Evolutionary conservation across 2,329 filamentous ascomycete species (phyloP), one percentile per base, ranked within the genome.

Genomic region (Hymenoscyphus infarciens): DNA sequence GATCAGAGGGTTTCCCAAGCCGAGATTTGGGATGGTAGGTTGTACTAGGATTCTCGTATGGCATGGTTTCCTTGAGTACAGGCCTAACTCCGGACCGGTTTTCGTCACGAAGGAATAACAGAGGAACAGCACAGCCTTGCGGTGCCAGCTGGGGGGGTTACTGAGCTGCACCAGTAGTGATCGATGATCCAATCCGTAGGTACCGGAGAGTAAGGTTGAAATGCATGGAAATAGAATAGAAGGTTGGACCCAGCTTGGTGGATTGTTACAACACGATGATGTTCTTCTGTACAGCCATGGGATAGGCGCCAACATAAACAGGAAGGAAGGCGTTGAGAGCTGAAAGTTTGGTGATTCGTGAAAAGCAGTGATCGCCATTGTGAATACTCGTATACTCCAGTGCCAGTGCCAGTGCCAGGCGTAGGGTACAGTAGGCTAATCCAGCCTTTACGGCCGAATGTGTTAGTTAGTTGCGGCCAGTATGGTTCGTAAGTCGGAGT

Each of bases 101-200:
- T 16, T 42, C 13, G 39, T 42, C 13, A 42, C 16, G 39, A 42
- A 42, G 54, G 54, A 56, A 38, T 22, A 39, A 11, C 29, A 57
- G 19, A 57, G 55, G 55, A 57, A 38, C 55, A 57, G 55, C 55
- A 57, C 55, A 57, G 55, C 55, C 55, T 33, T 15, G 33, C 11
- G 55, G 31, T 33, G 11, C 54, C 33, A 42, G 38, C 39, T 42
- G 39, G 25, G 39, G 39, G 39, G n/a, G n/a, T n/a, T 16, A 42
- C 39, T n/a, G 15, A 42, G 39, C n/a, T 7, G 15, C 39, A n/a
- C 29, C 29, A 31, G 29, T 31, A 31, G 29, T 31, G 29, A 29
- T 3, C 6, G 27, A 29, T 29, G n/a, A 27, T 27, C 25, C 29
- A 3, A 31, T 31, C 29, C 7, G 7, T 31, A 31, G 29, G 29